These are phyloP conservation scores for Yarrowia bubula DNA, from an alignment of 805 yeast genomes.

Conservation along the genomic window DNA sequence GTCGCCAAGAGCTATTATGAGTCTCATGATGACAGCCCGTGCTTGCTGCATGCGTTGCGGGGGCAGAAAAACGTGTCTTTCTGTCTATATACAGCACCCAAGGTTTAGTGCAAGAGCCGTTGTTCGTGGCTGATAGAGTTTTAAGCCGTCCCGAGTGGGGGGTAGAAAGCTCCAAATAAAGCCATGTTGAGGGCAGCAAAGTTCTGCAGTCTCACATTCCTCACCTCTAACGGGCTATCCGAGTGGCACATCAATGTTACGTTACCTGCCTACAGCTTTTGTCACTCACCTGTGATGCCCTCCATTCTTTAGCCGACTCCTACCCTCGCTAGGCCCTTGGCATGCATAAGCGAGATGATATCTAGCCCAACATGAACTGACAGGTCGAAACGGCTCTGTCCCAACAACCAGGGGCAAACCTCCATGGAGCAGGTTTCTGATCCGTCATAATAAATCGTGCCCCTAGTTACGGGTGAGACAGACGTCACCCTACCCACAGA, in stretches of 20 bases:
- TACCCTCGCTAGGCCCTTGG: background rate
- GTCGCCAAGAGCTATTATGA: constrained; percentile 1
- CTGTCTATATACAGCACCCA: background rate
- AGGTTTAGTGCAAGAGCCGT: background rate
- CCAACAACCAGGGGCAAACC: no score
- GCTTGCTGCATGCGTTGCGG: background rate
- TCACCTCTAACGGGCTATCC: background rate
- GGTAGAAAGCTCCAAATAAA: background rate
- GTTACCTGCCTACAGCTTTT: background rate
- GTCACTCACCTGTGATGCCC: background rate
- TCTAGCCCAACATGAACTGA: no score
- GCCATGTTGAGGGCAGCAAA: background rate
- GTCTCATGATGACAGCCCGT: background rate
- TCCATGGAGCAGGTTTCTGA: no score
- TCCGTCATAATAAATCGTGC: no score
- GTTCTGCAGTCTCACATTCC: background rate
- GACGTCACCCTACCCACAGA: background rate
- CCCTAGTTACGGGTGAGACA: background rate
- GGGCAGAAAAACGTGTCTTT: background rate
- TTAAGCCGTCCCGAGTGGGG: background rate
- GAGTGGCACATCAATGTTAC: background rate
- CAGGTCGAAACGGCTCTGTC: no score
- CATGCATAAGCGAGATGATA: constrained; percentile 13
- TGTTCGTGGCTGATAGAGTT: constrained; percentile 5
- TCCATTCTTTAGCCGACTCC: background rate